These are phyloP conservation scores for Scleromitrula shiraiana DNA, from an alignment of 2,329 filamentous ascomycete species.

Conservation along the genomic window DNA sequence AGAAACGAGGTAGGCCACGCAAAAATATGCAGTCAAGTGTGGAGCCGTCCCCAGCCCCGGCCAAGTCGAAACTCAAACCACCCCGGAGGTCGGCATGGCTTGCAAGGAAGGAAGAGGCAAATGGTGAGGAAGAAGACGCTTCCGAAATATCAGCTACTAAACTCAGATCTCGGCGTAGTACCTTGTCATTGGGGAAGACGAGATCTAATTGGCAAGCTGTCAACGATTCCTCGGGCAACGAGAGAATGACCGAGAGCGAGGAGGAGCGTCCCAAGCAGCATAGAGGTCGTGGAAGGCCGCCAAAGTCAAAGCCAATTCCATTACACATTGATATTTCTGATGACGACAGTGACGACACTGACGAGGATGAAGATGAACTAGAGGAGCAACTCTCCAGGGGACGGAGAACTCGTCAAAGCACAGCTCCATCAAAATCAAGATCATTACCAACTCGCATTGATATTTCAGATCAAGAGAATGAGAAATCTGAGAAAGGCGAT, in stretches of 20 bases:
- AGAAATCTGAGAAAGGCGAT: neutral
- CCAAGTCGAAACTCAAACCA: slow-evolving; percentile 11
- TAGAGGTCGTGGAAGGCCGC: neutral
- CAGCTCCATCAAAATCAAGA: neutral
- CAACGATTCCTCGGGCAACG: neutral
- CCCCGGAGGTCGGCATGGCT: slow-evolving; percentile 24
- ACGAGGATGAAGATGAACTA: neutral
- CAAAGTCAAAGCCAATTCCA: neutral
- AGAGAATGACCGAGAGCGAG: neutral
- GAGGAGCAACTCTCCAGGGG: neutral
- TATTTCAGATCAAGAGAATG: neutral
- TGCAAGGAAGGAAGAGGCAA: slow-evolving; percentile 20
- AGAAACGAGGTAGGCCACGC: slow-evolving; percentile 10
- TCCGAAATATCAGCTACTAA: neutral
- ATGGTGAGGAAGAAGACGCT: slow-evolving; percentile 7
- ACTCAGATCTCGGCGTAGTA: neutral
- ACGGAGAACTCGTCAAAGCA: neutral
- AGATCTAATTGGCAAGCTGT: neutral
- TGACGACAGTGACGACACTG: neutral
- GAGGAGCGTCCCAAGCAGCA: neutral
- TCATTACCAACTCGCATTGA: neutral
- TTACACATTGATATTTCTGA: neutral
- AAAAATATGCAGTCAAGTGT: neutral
- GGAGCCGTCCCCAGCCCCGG: neutral
- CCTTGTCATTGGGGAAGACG: neutral